phyloP scores from a whole-genome alignment of 2,329 filamentous ascomycete species.

The Cryphonectria naterciae region DNA sequence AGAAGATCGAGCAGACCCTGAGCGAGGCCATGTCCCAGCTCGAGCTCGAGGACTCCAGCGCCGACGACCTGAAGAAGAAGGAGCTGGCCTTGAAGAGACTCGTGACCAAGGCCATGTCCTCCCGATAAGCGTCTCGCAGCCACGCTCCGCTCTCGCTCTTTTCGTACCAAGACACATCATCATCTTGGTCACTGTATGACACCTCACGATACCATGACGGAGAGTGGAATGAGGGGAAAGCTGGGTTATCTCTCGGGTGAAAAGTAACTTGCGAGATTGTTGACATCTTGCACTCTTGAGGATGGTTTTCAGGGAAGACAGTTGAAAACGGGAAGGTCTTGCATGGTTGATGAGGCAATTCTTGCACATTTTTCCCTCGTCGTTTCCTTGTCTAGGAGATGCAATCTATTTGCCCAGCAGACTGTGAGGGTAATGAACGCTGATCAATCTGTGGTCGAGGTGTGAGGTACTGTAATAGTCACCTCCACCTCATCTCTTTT shows the following conservation, averaged over 20 bases:
- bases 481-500: neutral
- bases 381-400: slow-evolving; percentile 5
- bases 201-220: slow-evolving; percentile 28
- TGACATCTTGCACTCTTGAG: slow-evolving; percentile 3
- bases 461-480: neutral
- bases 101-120: slow-evolving; percentile 97
- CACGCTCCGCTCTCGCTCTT: slow-evolving; percentile 13
- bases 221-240: slow-evolving; percentile 16
- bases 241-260: slow-evolving; percentile 7
- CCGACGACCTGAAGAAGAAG: slow-evolving; percentile 99
- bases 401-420: slow-evolving; percentile 11
- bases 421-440: slow-evolving; percentile 15
- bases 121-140: slow-evolving; percentile 64
- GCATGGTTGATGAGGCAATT: slow-evolving; percentile 10
- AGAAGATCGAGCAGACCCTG: slow-evolving; percentile 97
- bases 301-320: neutral
- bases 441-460: neutral
- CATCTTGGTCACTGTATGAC: slow-evolving; percentile 14
- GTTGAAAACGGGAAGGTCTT: slow-evolving; percentile 1
- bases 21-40: slow-evolving; percentile 97
- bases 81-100: slow-evolving; percentile 96
- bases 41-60: slow-evolving; percentile 87
- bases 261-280: neutral
- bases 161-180: slow-evolving; percentile 16
- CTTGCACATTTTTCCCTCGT: slow-evolving; percentile 15